These are phyloP conservation scores for Eucalyptus sp. DNA, from an alignment of 345 rosid genomes.

Conservation along the genomic window DNA sequence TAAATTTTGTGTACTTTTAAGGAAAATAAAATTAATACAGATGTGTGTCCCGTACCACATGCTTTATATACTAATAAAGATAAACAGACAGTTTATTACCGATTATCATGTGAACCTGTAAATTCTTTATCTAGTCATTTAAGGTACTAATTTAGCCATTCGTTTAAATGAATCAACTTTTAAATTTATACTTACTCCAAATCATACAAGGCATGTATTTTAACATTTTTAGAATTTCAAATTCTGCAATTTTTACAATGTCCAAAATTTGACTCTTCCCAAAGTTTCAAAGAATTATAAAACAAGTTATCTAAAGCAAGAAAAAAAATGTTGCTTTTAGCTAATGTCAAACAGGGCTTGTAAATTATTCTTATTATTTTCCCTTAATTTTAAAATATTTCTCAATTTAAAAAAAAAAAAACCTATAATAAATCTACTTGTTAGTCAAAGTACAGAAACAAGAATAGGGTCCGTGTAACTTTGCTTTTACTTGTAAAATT, in stretches of 20 bases:
- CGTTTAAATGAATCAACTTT: background rate
- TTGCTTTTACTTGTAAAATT: background rate
- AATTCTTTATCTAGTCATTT: background rate
- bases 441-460: background rate
- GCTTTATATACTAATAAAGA: background rate
- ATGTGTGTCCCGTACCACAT: background rate
- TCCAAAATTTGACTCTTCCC: background rate
- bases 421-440: background rate
- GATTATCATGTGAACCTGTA: background rate
- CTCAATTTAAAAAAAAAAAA: background rate
- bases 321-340: background rate
- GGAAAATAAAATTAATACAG: background rate
- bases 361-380: background rate
- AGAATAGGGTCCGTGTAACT: background rate
- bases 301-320: background rate
- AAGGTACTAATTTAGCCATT: background rate
- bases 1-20: background rate
- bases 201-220: background rate
- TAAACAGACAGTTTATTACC: accelerated
- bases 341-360: background rate
- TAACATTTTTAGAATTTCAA: background rate
- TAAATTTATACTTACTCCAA: background rate
- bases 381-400: background rate
- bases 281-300: background rate
- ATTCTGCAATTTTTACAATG: background rate